Evolutionary conservation across 805 yeast genomes (phyloP).

Genomic region (Yamadazyma paraphyllophila): DNA sequence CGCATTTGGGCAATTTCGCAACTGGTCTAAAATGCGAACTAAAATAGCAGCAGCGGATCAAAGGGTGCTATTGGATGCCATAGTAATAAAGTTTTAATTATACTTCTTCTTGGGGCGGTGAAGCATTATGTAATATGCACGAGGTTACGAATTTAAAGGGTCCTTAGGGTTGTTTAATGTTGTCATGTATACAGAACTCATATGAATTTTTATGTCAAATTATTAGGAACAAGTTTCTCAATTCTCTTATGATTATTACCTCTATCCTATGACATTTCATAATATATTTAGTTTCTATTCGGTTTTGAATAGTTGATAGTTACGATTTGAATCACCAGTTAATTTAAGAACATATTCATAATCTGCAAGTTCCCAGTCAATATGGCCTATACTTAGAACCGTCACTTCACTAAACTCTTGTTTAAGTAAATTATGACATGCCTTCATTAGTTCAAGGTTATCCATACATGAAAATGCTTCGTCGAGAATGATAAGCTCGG

Average conservation of each 20-base stretch:
- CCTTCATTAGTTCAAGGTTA: slow-evolving; percentile 38
- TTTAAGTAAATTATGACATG: slow-evolving; percentile 32
- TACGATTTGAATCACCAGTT: slow-evolving; percentile 27
- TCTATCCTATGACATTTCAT: neutral
- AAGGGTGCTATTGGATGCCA: no score
- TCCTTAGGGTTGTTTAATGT: no score
- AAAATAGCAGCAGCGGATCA: neutral
- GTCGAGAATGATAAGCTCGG: slow-evolving; percentile 76
- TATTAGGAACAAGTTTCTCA: neutral
- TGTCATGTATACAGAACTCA: no score
- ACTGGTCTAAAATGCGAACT: neutral
- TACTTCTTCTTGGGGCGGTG: no score
- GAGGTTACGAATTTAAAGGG: no score
- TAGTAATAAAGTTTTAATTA: no score
- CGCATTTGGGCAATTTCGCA: neutral
- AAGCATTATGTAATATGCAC: no score
- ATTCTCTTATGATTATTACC: neutral
- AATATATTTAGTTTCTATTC: no score
- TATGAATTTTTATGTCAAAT: no score
- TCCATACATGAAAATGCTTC: slow-evolving; percentile 94
- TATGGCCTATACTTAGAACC: slow-evolving; percentile 77
- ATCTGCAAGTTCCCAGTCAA: slow-evolving; percentile 72
- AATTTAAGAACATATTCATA: slow-evolving; percentile 49
- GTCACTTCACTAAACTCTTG: slow-evolving; percentile 47
- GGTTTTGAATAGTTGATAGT: slow-evolving; percentile 17